These are phyloP conservation scores for Mangifera indica DNA, from an alignment of 345 rosid genomes.

Conservation along the genomic window DNA sequence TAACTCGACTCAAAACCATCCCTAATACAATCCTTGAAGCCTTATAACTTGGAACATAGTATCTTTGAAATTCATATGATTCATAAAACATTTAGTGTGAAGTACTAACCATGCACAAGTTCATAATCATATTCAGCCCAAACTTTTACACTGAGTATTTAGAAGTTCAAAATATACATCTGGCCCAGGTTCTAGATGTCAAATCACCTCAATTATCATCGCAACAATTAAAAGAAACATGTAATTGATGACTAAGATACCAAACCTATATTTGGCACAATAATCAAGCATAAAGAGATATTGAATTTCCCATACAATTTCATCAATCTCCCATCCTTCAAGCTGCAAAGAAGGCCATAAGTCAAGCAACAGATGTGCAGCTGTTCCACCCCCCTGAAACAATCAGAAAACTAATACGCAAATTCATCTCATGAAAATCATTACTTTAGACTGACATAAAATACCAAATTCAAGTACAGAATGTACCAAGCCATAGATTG, in stretches of 20 bases:
- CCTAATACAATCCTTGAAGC: too few species aligned
- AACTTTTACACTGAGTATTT: neutral
- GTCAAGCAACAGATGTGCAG: slow-evolving; percentile 78
- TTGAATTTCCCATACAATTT: slow-evolving; percentile 45
- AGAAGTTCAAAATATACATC: neutral
- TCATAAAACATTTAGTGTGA: neutral
- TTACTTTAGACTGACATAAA: neutral
- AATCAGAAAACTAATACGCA: slow-evolving; percentile 13
- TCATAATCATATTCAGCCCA: neutral
- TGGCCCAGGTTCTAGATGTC: neutral
- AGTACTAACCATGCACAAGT: neutral
- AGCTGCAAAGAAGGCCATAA: slow-evolving; percentile 71
- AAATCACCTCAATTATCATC: neutral
- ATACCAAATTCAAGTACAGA: slow-evolving; percentile 16
- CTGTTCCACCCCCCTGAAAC: slow-evolving; percentile 83
- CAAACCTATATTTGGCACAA: neutral
- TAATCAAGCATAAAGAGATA: neutral
- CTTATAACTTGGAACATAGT: too few species aligned
- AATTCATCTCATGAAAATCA: neutral
- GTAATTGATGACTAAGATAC: neutral
- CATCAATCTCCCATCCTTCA: slow-evolving; percentile 82
- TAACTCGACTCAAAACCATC: too few species aligned
- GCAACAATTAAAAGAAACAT: neutral
- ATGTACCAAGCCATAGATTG: slow-evolving; percentile 75
- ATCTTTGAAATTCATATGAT: too few species aligned